Evolutionary conservation across 768 basidiomycete species (phyloP).

Genomic region (Termitomyces eurrhizus): DNA sequence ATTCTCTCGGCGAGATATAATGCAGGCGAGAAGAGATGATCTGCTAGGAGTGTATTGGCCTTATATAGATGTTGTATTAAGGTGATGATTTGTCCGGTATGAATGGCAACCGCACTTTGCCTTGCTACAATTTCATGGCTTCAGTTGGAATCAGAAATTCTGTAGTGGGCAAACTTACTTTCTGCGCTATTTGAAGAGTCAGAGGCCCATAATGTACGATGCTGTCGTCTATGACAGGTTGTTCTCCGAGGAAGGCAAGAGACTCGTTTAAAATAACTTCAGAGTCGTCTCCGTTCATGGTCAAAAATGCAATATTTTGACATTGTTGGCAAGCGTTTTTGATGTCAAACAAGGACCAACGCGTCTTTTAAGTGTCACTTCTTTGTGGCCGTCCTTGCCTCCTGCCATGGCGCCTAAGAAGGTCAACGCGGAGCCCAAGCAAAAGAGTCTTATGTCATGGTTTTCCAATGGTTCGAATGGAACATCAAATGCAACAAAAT

Average conservation of each 20-base stretch:
- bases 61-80: conserved; percentile 23
- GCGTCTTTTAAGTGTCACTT: conserved; percentile 18
- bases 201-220: conserved; percentile 52
- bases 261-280: conserved; percentile 56
- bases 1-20: conserved; percentile 65
- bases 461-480: conserved; percentile 39
- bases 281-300: conserved; percentile 13
- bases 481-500: conserved; percentile 20
- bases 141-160: background rate
- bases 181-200: conserved; percentile 50
- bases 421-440: conserved; percentile 41
- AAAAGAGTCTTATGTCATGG: conserved; percentile 73
- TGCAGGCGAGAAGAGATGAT: conserved; percentile 70
- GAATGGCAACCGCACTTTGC: conserved; percentile 42
- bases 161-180: conserved; percentile 34
- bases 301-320: conserved; percentile 1
- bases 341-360: conserved; percentile 31
- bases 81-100: conserved; percentile 5
- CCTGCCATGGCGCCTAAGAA: conserved; percentile 40
- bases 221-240: conserved; percentile 37
- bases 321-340: background rate
- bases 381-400: background rate
- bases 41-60: conserved; percentile 70
- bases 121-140: conserved; percentile 36
- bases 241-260: conserved; percentile 46